Base-by-base conservation (phyloP, 345 rosid genomes). In the Corchorus capsularis region DNA sequence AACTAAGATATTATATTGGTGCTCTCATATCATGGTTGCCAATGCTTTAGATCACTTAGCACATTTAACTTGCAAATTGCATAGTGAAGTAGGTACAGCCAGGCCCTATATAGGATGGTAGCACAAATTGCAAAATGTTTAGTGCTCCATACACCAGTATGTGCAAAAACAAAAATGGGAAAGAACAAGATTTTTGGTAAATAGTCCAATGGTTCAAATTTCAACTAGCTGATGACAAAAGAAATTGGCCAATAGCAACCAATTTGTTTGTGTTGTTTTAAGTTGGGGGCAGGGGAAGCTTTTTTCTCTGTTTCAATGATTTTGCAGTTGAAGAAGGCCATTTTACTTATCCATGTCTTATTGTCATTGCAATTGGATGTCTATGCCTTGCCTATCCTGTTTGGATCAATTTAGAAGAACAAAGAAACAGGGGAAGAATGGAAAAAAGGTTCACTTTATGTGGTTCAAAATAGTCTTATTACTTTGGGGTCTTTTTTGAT, bases 11-110 rank as follows among this genome's bases (percentile, higher is more conserved):
- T 12, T 32, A 11, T 13, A 5, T 67, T 6, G 55, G 37, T 13
- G 52, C 71, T 67, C 32, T 66, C 17, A 45, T 66, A 19, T 66
- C 71, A 67, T 67, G 54, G 53, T 49, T 46, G 19, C 11, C n/a
- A 45, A 66, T 43, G 50, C 34, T 49, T 68, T 50, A 61, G 47
- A 45, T 45, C 47, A 45, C 47, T 45, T 9, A 45, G 64, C 64
- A 60, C 16, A 27, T 11, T 60, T 56, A 56, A 22, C 22, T 12
- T 13, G 64, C 8, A 64, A 64, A n/a, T 41, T 41, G 69, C 67
- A 22, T 5, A 27, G 37, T 35, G 43, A 34, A 5, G 14, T 57
- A 57, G 62, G 11, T 3, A 22, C 62, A 57, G 62, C 27, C 27
- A 27, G 27, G 27, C 14, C 62, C 15, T 57, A 20, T 57, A 32